Conservation (phyloP, 1,139 yeast genomes). For the Pichia sp. region DNA sequence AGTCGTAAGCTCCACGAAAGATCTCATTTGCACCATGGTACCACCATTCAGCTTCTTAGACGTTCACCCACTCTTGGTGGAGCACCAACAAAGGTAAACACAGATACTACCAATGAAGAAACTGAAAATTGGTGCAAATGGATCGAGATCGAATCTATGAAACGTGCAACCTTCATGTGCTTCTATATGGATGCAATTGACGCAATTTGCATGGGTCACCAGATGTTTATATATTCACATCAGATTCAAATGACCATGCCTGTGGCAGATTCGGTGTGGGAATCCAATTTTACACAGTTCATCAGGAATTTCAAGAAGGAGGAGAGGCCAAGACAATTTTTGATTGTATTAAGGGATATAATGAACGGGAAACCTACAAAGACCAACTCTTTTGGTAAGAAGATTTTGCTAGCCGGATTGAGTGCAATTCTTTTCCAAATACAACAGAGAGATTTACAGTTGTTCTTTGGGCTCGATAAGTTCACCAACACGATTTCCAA, state of each 20-base stretch:
- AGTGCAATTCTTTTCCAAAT: constrained; percentile 66
- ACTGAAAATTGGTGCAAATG: constrained; percentile 37
- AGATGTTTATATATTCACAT: constrained; percentile 62
- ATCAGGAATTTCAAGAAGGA: constrained; percentile 19
- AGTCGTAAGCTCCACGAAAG: constrained; percentile 50
- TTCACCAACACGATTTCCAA: constrained; percentile 38
- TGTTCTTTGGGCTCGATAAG: constrained; percentile 32
- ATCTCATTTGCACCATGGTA: constrained; percentile 55
- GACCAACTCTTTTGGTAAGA: constrained; percentile 47
- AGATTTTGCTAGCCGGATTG: constrained; percentile 65
- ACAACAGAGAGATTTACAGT: constrained; percentile 66
- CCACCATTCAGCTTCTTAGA: constrained; percentile 50
- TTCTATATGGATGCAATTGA: constrained; percentile 76
- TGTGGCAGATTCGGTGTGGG: constrained; percentile 79
- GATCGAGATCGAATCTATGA: constrained; percentile 68
- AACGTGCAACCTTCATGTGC: constrained; percentile 73
- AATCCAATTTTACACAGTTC: constrained; percentile 30
- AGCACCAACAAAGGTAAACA: constrained; percentile 36
- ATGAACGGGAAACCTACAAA: constrained; percentile 48
- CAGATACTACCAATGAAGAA: constrained; percentile 17
- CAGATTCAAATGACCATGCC: constrained; percentile 75
- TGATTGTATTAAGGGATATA: constrained; percentile 51
- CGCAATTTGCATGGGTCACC: constrained; percentile 77
- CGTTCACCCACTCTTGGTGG: constrained; percentile 57
- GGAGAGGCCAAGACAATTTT: constrained; percentile 38